These are phyloP conservation scores for Candida dubliniensis DNA, from an alignment of 1,139 yeast species.

Conservation along the genomic window DNA sequence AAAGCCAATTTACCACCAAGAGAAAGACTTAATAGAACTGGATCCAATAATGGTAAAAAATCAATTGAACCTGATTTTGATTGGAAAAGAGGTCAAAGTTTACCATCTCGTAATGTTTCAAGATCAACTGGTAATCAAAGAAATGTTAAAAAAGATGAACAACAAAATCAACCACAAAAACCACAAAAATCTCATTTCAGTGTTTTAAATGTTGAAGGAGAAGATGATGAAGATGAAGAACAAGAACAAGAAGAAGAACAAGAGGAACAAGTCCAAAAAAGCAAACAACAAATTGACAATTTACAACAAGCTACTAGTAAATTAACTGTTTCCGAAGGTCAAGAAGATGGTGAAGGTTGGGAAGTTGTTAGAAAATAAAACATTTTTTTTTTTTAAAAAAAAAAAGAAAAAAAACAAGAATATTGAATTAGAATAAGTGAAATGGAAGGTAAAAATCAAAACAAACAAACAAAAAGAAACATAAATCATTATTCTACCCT, in stretches of 20 bases:
- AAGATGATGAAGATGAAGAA: slow-evolving; percentile 59
- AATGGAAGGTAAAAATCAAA: no score
- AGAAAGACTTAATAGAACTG: slow-evolving; percentile 27
- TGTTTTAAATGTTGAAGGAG: slow-evolving; percentile 59
- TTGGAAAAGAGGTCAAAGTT: slow-evolving; percentile 34
- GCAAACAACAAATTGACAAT: slow-evolving; percentile 22
- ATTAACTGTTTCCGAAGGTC: slow-evolving; percentile 37
- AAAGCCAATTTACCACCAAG: slow-evolving; percentile 37
- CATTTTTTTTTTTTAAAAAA: slow-evolving; percentile 49
- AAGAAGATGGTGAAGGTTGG: slow-evolving; percentile 53
- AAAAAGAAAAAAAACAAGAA: slow-evolving; percentile 10
- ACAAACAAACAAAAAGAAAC: no score
- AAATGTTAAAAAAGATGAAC: slow-evolving; percentile 20
- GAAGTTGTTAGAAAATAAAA: slow-evolving; percentile 56
- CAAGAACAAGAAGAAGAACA: slow-evolving; percentile 52
- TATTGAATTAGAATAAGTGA: no score
- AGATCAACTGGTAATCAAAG: slow-evolving; percentile 13
- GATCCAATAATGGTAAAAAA: slow-evolving; percentile 31
- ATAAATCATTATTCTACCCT: no score
- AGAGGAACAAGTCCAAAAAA: slow-evolving; percentile 26
- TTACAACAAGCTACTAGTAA: slow-evolving; percentile 48
- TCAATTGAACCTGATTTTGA: slow-evolving; percentile 34
- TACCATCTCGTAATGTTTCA: slow-evolving; percentile 24
- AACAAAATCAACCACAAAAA: slow-evolving; percentile 37
- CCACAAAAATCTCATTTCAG: slow-evolving; percentile 62